phyloP scores from a whole-genome alignment of 139 green algal genomes.

The Desmodesmus armatus region DNA sequence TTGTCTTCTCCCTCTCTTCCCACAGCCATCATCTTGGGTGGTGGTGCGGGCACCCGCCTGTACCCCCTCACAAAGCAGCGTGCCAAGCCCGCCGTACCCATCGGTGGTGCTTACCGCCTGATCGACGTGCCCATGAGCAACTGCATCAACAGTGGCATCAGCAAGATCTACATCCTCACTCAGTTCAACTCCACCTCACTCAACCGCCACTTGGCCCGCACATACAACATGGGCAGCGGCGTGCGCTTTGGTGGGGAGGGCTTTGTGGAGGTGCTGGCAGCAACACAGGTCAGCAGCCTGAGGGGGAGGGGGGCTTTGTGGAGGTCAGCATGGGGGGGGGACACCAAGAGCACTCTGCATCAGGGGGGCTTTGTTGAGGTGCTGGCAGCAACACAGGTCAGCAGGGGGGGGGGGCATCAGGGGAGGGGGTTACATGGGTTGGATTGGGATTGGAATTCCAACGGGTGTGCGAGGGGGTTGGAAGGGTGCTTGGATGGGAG shows the following conservation, averaged over 20 bases:
- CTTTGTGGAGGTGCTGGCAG: slow-evolving; percentile 96
- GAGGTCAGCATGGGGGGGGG: neutral
- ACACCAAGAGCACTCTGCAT: neutral
- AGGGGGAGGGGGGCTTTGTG: neutral
- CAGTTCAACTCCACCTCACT: slow-evolving; percentile 97
- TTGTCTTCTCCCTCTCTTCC: neutral
- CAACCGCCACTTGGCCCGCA: slow-evolving; percentile 96
- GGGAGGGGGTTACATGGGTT: too few species aligned
- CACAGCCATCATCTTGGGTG: slow-evolving; percentile 94
- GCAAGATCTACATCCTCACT: slow-evolving; percentile 99
- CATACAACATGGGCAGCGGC: slow-evolving; percentile 97
- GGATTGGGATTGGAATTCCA: too few species aligned
- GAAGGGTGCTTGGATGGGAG: too few species aligned
- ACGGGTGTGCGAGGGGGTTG: too few species aligned
- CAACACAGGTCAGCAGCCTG: slow-evolving; percentile 81
- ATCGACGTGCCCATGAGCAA: slow-evolving; percentile 99
- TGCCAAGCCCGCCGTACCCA: slow-evolving; percentile 97
- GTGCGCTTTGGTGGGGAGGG: slow-evolving; percentile 89
- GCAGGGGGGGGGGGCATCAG: neutral
- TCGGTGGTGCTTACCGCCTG: slow-evolving; percentile 97
- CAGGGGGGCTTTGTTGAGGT: slow-evolving; percentile 94
- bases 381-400: slow-evolving; percentile 88
- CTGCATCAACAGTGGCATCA: slow-evolving; percentile 99
- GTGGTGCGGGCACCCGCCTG: slow-evolving; percentile 90
- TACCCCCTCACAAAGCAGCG: slow-evolving; percentile 94